Base-by-base conservation (phyloP, 2,329 filamentous ascomycete species). In the Gnomoniopsis sp. region DNA sequence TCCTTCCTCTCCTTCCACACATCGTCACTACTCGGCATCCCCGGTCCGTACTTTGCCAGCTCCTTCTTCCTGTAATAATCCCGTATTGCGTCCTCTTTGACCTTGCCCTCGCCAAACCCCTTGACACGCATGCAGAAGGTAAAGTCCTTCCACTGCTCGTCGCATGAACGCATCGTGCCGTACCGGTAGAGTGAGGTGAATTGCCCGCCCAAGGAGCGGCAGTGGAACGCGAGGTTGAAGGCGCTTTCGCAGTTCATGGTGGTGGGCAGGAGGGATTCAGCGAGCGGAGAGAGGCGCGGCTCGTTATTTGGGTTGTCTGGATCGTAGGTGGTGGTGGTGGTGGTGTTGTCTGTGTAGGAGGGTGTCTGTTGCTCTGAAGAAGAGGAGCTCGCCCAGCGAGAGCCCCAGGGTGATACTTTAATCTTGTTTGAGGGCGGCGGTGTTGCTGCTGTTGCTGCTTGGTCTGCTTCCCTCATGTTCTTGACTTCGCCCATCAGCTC, bases 101-200 rank as follows among this genome's bases (percentile, higher is more conserved):
- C 76, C 47, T 80, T 75, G 23, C 84, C 81, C 0, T 80, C 73
- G 15, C 41, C 21, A 68, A 86, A 86, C 2, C 82, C 81, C 67
- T 88, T 87, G 41, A 87, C 87, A 64, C 90, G 87, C 93, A 98
- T 97, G 79, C 95, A 99, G 77, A 97, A 93, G 90, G 93, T 96
- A 75, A 96, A 98, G 73, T 96, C 90, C 62, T 88, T 84, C 92
- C 93, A 97, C 63, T 92, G 87, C 65, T 96, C 89, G 62, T 80
- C 85, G 79, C 95, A 99, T 3, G 84, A 81, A 48, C 88, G 85
- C 68, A 96, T 77, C 46, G 80, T 77, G 62, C 95, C 95, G 70
- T 91, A 88, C 43, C 95, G 89, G 79, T 98, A 99, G 41, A 98
- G 83, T 68, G 91, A 87, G 68, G 90, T 92, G 80, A 93, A 96